Conservation (phyloP, 768 basidiomycete genomes). For the Kwoniella dendrophila region DNA sequence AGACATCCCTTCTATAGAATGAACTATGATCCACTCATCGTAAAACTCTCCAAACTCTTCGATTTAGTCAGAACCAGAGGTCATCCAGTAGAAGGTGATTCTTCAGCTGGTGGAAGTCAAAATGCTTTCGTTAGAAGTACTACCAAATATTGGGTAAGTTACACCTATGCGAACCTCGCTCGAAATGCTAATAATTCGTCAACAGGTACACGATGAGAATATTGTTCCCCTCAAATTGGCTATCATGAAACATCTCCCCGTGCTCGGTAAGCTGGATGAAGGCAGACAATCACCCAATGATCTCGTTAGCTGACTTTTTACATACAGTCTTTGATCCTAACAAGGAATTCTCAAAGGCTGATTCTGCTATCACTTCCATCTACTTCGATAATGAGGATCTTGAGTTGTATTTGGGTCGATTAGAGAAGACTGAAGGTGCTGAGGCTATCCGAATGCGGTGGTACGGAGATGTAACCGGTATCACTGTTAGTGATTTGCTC, state of each 20-base stretch:
- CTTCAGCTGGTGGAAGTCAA: conserved; percentile 90
- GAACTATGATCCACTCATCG: conserved; percentile 78
- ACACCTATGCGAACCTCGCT: neutral
- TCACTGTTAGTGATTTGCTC: conserved; percentile 64
- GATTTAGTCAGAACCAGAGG: conserved; percentile 94
- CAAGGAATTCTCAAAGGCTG: conserved; percentile 84
- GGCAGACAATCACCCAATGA: too few species aligned
- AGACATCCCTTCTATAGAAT: conserved; percentile 89
- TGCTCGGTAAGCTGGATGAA: conserved; percentile 67
- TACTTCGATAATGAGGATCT: conserved; percentile 96
- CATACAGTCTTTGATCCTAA: conserved; percentile 84
- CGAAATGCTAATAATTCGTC: neutral
- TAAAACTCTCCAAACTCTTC: conserved; percentile 91
- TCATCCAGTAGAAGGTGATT: conserved; percentile 89
- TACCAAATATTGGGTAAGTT: conserved; percentile 92
- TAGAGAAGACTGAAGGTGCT: conserved; percentile 98
- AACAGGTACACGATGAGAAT: conserved; percentile 83
- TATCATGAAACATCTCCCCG: conserved; percentile 87
- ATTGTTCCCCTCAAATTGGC: conserved; percentile 89
- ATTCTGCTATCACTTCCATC: conserved; percentile 92
- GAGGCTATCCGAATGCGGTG: conserved; percentile 94
- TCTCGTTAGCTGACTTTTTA: neutral
- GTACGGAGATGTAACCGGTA: conserved; percentile 87
- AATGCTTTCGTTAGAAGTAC: conserved; percentile 98
- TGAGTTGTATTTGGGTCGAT: conserved; percentile 90